Percentiles rank a stretch among this genome's conserved stretches.
phyloP scores from a whole-genome alignment of 805 yeast genomes.

The Ogataea neopini region DNA sequence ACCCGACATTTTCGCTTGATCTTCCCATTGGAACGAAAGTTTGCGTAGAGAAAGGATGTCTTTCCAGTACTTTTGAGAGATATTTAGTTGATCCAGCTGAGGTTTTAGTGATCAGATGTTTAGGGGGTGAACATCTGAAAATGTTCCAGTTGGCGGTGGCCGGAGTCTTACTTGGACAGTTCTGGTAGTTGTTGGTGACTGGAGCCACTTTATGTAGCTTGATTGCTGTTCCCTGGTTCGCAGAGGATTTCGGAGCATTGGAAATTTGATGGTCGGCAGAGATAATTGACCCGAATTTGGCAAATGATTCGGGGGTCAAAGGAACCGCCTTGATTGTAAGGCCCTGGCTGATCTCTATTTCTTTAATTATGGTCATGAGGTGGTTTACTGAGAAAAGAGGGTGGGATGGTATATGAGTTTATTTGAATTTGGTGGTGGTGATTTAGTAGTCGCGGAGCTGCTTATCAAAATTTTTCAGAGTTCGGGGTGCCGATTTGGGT shows the following conservation, averaged over 20 bases:
- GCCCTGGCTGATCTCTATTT: constrained; percentile 27
- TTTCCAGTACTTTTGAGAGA: constrained; percentile 69
- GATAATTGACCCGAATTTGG: constrained; percentile 71
- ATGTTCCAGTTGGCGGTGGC: constrained; percentile 77
- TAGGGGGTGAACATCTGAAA: constrained; percentile 78
- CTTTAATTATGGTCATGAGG: constrained; percentile 47
- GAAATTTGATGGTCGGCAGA: constrained; percentile 74
- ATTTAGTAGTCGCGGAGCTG: constrained; percentile 5
- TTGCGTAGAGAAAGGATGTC: constrained; percentile 89
- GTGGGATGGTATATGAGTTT: background rate
- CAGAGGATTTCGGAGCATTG: constrained; percentile 47
- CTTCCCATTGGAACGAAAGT: constrained; percentile 91
- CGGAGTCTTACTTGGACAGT: constrained; percentile 45
- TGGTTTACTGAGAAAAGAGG: too few species aligned
- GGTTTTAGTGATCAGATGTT: constrained; percentile 46
- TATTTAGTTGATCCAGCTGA: constrained; percentile 34
- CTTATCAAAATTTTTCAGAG: constrained; percentile 3
- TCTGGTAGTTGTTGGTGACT: constrained; percentile 50
- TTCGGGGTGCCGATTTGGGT: constrained; percentile 1
- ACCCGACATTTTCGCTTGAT: constrained; percentile 48
- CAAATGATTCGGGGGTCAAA: constrained; percentile 66
- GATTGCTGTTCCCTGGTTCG: constrained; percentile 93
- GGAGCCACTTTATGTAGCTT: constrained; percentile 76
- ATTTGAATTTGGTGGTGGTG: too few species aligned
- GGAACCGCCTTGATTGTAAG: constrained; percentile 47